Base-by-base conservation (phyloP, 768 basidiomycete genomes). In the Exidia glandulosa region DNA sequence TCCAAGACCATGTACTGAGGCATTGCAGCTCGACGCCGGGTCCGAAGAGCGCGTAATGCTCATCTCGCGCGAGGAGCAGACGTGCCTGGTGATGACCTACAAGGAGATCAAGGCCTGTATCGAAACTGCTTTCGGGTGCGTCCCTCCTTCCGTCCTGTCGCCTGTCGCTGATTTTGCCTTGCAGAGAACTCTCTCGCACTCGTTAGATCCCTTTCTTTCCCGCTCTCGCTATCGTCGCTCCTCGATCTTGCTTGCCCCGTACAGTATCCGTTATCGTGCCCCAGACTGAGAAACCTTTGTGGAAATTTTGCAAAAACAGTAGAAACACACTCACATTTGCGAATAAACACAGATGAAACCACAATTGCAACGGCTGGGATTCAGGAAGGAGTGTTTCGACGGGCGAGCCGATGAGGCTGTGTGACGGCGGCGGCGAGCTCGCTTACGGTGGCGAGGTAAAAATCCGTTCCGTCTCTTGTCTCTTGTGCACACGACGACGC, bases 11-110 rank as follows among this genome's bases (percentile, higher is more conserved):
- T 55, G 23, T 37, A 27, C 12, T 12, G 27, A 30, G 54, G n/a
- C n/a, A n/a, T n/a, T 37, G 12, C 63, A 95, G 91, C 82, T 98
- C 57, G 96, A 99, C 69, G 86, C 87, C 7, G 95, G 94, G 5
- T 82, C 87, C 14, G 95, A 98, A 48, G 96, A 99, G 70, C 86
- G 86, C 63, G 78, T 99, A 63, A 95, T 97, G 94, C 81, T 99
- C 29, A 84, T 96, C 30, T 85, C 93, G 5, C 79, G 95, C 52
- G 95, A 99, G 69, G 96, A 98, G 69, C 94, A 95, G 75, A 94
- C 87, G 67, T 96, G 94, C 70, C 79, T 97, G 19, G 90, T 95
- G 9, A 93, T 96, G 41, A 90, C 84, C 69, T 96, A 94, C 74
- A 88, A 87, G 70, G 94, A 96, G 58, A 80, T 97, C 74, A 94